These are phyloP conservation scores for Sporothrix protearum DNA, from an alignment of 2,329 filamentous ascomycete genomes.

Conservation along the genomic window DNA sequence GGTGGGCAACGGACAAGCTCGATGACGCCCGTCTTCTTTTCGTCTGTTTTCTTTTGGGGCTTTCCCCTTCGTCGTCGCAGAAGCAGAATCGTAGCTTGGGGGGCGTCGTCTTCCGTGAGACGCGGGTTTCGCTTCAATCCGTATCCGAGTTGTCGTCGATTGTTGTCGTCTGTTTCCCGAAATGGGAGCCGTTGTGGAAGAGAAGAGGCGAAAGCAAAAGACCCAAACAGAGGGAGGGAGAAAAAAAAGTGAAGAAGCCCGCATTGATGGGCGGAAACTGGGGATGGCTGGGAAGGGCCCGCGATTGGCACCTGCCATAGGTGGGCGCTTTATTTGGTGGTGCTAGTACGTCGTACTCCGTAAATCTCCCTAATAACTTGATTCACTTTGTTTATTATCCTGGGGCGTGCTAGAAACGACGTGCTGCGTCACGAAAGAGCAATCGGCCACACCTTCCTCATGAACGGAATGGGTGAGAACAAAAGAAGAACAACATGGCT, in stretches of 20 bases:
- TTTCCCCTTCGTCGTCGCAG: background rate
- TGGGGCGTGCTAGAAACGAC: background rate
- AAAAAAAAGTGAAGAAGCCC: constrained; percentile 7
- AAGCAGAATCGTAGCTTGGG: background rate
- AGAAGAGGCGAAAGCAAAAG: constrained; percentile 9
- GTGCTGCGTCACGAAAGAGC: background rate
- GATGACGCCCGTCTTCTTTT: constrained; percentile 17
- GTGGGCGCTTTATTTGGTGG: constrained; percentile 6
- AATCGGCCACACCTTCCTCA: background rate
- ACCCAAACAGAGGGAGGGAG: background rate
- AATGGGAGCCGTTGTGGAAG: constrained; percentile 7
- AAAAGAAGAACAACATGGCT: background rate
- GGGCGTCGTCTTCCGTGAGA: constrained; percentile 16
- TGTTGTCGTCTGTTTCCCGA: constrained; percentile 12
- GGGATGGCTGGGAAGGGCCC: constrained; percentile 22
- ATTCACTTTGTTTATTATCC: background rate
- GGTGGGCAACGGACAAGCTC: background rate
- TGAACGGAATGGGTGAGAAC: background rate
- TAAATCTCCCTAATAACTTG: background rate
- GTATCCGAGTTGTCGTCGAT: constrained; percentile 11
- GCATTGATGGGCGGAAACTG: constrained; percentile 16
- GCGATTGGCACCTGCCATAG: constrained; percentile 19
- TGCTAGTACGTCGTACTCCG: no score
- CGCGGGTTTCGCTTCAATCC: constrained; percentile 4
- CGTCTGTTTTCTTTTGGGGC: constrained; percentile 2